Base-by-base conservation (phyloP, 176 grass and related monocot genomes). In the Juncus effusus region DNA sequence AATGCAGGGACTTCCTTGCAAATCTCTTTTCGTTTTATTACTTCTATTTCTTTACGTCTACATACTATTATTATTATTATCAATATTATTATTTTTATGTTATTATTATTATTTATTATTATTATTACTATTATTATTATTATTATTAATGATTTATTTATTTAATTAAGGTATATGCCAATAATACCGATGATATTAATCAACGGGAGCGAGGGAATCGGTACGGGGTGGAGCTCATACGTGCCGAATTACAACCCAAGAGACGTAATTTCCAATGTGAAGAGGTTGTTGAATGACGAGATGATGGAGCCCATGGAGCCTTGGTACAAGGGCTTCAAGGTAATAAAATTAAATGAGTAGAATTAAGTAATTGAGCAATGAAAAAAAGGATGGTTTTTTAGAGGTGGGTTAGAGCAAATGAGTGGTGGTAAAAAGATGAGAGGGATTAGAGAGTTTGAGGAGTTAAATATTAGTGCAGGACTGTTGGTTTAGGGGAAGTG, bases 171-270 rank as follows among this genome's bases (percentile, higher is more conserved):
- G 85, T 97, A 84, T 76, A 44, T 93, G 72, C 94, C 93, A 14
- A 82, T 89, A 59, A 73, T 97, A 77, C 93, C 93, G 12, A 82
- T 89, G 85, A 88, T 97, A 60, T 74, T 97, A 61, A 72, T 92
- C 54, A 97, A 97, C 59, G 93, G 93, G 75, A 97, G 85, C 77
- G 93, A 97, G 79, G 93, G 85, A 55, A 97, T 89, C 77, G 93
- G 93, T 13, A 97, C 82, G 19, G 93, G 88, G 68, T 97, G 93
- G 93, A 97, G 93, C 64, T 79, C 85, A 0, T 82, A 38, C 45
- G 69, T 97, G 54, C 93, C 93, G 65, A 97, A 92, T 41, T 97
- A 97, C 38, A 91, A 97, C 55, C 93, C 93, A 67, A 84, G 75
- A 38, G 88, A 97, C 45, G 80, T 97, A 63, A 72, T 89, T 55